Evolutionary conservation across 1,139 yeast species (phyloP).

Genomic region (Taphrina deformans): DNA sequence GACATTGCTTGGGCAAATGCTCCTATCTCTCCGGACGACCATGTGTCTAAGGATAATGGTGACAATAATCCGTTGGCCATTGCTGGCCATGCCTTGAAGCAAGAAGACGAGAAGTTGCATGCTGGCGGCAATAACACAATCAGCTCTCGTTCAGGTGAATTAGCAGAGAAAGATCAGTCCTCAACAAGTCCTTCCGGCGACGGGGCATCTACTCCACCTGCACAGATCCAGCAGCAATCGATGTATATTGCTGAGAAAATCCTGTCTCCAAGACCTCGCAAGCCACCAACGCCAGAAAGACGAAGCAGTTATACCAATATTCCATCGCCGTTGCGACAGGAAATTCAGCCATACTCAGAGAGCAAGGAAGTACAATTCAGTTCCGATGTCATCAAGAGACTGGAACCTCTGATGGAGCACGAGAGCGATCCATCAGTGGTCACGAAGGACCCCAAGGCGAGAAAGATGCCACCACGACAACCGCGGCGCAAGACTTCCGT

Average conservation of each 20-base stretch:
- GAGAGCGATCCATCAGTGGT: conserved; percentile 17
- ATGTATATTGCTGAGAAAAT: not conserved
- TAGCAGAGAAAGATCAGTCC: not conserved
- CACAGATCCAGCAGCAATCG: not conserved
- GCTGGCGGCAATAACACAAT: not conserved
- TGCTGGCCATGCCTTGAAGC: conserved; percentile 5
- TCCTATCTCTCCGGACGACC: conserved; percentile 28
- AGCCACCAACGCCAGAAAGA: conserved; percentile 30
- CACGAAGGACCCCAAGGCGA: not conserved
- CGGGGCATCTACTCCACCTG: not conserved
- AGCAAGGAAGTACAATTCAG: conserved; percentile 23
- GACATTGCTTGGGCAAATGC: conserved; percentile 33
- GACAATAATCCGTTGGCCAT: not conserved
- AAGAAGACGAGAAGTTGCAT: not conserved
- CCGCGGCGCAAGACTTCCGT: conserved; percentile 22
- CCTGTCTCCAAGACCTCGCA: conserved; percentile 24
- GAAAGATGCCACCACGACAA: conserved; percentile 21
- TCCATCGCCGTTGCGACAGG: conserved; percentile 28
- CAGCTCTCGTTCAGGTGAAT: not conserved
- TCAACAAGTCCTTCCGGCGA: not conserved
- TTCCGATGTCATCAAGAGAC: conserved; percentile 3
- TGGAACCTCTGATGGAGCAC: conserved; percentile 24
- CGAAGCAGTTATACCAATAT: conserved; percentile 18
- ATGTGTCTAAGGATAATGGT: not conserved
- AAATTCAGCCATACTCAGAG: not conserved